Conservation (phyloP, 176 grass and related monocot genomes). For the Carex littledalei region DNA sequence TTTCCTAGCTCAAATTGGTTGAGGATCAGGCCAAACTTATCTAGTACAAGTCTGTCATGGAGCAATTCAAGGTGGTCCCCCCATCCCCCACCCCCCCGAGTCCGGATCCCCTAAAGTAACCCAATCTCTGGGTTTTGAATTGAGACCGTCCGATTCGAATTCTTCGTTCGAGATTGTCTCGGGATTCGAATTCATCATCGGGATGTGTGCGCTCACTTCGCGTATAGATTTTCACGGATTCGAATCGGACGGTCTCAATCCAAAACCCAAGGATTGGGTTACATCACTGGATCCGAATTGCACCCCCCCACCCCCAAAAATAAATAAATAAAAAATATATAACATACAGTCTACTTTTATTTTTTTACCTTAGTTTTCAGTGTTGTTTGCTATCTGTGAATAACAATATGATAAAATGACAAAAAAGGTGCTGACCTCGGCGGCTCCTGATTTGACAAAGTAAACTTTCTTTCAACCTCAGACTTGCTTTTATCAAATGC, state of each 20-base stretch:
- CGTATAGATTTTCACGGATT: no score
- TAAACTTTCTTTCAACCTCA: constrained; percentile 41
- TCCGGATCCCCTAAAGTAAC: no score
- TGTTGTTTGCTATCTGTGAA: not conserved
- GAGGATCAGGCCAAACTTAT: not conserved
- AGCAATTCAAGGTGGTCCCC: not conserved
- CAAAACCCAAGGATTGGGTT: no score
- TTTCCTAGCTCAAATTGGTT: not conserved
- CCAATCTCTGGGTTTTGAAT: no score
- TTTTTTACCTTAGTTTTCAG: not conserved
- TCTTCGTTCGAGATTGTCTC: no score
- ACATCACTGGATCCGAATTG: no score
- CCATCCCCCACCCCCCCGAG: no score
- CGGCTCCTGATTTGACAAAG: constrained; percentile 37
- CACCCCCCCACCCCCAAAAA: not conserved
- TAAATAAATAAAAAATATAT: not conserved
- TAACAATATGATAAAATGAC: not conserved
- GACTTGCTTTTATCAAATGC: constrained; percentile 45
- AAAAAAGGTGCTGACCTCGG: constrained; percentile 37
- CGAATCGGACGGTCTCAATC: no score
- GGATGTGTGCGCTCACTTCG: no score
- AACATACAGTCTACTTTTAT: not conserved
- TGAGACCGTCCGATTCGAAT: no score
- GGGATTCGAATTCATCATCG: no score
- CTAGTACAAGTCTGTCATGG: not conserved